phyloP scores from a whole-genome alignment of 495 filamentous ascomycete genomes.

The Podospora tetraspora region DNA sequence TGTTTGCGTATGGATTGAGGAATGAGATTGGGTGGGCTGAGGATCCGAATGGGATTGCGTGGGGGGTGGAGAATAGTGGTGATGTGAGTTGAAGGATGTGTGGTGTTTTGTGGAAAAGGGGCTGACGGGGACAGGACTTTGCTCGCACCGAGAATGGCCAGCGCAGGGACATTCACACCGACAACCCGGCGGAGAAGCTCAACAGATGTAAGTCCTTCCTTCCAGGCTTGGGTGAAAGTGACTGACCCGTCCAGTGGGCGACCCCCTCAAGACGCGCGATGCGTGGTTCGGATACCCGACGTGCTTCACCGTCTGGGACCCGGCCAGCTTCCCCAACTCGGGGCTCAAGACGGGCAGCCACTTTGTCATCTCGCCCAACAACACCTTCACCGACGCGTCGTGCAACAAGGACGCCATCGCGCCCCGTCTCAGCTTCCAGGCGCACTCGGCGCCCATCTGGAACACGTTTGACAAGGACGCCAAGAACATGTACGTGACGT shows the following conservation, averaged over 20 bases:
- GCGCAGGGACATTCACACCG: constrained; percentile 52
- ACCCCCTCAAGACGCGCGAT: constrained; percentile 30
- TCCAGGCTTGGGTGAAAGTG: background rate
- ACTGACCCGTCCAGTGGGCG: constrained; percentile 24
- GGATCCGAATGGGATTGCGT: constrained; percentile 57
- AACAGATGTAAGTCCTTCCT: constrained; percentile 52
- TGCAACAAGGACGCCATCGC: constrained; percentile 41
- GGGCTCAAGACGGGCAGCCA: constrained; percentile 46
- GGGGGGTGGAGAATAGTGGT: constrained; percentile 64
- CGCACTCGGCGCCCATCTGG: constrained; percentile 55
- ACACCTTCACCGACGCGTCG: constrained; percentile 44
- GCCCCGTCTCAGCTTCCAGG: constrained; percentile 50
- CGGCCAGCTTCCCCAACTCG: constrained; percentile 36
- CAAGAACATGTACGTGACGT: constrained; percentile 54
- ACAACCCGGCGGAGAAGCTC: constrained; percentile 68
- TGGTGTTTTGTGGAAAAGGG: constrained; percentile 22
- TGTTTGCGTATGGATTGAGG: constrained; percentile 61
- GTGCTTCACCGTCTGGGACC: constrained; percentile 62
- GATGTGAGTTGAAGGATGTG: constrained; percentile 44
- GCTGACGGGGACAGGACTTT: constrained; percentile 14
- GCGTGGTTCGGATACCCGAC: constrained; percentile 62
- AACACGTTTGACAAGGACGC: constrained; percentile 42
- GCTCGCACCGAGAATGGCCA: constrained; percentile 36
- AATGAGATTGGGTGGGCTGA: constrained; percentile 63
- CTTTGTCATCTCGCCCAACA: constrained; percentile 44